Percentiles rank a stretch among this genome's conserved stretches.
These are phyloP conservation scores for Abrus precatorius DNA, from an alignment of 306 rosid species.

Conservation along the genomic window DNA sequence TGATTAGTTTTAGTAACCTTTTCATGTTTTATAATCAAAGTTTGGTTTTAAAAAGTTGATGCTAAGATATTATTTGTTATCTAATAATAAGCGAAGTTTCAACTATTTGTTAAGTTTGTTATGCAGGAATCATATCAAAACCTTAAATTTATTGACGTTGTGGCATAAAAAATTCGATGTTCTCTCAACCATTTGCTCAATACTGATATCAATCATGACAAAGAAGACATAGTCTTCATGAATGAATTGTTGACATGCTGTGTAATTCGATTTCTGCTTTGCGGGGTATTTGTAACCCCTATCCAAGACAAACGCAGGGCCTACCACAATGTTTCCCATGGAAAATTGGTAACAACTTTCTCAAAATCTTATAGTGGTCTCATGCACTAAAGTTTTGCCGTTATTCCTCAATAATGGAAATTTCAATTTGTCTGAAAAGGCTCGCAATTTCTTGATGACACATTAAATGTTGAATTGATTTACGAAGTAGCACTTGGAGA, in stretches of 20 bases:
- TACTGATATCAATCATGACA: constrained; percentile 27
- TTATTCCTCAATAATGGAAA: constrained; percentile 6
- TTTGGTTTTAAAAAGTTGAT: neutral
- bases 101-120: neutral
- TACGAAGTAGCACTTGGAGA: neutral
- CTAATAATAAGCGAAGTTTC: neutral
- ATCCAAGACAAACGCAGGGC: constrained; percentile 44
- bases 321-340: constrained; percentile 41
- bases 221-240: constrained; percentile 13
- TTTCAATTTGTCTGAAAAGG: constrained; percentile 3
- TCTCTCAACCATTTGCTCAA: neutral
- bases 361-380: neutral
- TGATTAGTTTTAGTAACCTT: neutral
- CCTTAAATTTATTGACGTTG: neutral
- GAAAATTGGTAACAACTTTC: neutral
- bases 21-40: neutral
- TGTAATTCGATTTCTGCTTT: constrained; percentile 9
- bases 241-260: neutral
- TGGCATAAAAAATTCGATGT: neutral
- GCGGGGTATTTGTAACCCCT: neutral
- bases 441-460: neutral
- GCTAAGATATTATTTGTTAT: neutral
- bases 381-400: neutral
- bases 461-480: neutral
- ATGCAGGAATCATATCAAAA: no score